A percentile compares a stretch with the other conserved stretches of the same genome.
phyloP scores from a whole-genome alignment of 1,139 yeast genomes.

The Wickerhamiella infanticola region DNA sequence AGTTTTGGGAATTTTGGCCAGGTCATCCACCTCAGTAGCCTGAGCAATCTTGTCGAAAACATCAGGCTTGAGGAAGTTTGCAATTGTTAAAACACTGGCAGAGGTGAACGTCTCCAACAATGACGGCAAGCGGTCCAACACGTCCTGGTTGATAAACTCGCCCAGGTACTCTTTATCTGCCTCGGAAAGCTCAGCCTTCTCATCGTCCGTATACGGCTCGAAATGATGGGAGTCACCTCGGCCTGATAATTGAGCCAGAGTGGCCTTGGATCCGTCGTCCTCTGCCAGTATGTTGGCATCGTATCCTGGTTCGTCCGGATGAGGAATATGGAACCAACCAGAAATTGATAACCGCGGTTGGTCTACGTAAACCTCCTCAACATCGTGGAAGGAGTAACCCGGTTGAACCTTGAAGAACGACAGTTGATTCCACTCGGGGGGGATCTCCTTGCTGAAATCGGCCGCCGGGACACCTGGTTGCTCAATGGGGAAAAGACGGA shows the following conservation, averaged over 20 bases:
- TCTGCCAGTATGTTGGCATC: constrained; percentile 58
- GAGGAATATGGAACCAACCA: constrained; percentile 99
- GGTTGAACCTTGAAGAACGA: constrained; percentile 95
- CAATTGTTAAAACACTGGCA: constrained; percentile 56
- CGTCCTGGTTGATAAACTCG: constrained; percentile 40
- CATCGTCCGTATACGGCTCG: constrained; percentile 11
- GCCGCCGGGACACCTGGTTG: constrained; percentile 82
- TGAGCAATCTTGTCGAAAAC: constrained; percentile 35
- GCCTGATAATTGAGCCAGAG: constrained; percentile 59
- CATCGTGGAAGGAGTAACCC: constrained; percentile 92
- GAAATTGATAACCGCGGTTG: constrained; percentile 82
- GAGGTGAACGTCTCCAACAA: constrained; percentile 41
- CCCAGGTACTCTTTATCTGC: constrained; percentile 34
- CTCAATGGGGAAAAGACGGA: constrained; percentile 72
- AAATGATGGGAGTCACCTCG: constrained; percentile 45
- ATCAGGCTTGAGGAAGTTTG: constrained; percentile 44
- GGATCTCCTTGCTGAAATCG: constrained; percentile 52
- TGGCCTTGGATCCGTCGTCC: constrained; percentile 52
- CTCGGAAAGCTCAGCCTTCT: constrained; percentile 10
- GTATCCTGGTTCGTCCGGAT: constrained; percentile 74
- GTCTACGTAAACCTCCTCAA: constrained; percentile 87
- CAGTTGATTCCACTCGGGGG: constrained; percentile 90
- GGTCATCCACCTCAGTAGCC: constrained; percentile 28
- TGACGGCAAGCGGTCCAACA: constrained; percentile 33
- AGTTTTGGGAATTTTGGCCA: constrained; percentile 45